Percentiles rank a stretch among this genome's conserved stretches.
Evolutionary conservation across 306 rosid genomes (phyloP).

Genomic region (Cicer arietinum): DNA sequence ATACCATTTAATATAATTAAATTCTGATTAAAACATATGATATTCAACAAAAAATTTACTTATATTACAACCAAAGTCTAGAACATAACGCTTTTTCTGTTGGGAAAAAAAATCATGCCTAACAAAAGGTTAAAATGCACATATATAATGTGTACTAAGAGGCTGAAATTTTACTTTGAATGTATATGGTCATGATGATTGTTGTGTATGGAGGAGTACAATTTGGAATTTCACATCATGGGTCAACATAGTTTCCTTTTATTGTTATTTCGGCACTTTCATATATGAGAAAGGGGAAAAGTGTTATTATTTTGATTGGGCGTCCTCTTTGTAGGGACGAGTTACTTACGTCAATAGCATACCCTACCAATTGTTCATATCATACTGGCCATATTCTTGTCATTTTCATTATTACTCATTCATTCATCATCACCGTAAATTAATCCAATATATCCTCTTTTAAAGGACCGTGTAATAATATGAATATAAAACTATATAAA

Average conservation of each 20-base stretch:
- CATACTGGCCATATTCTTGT: slow-evolving; percentile 49
- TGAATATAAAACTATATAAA: not conserved
- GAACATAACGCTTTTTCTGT: no score
- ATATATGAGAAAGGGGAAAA: slow-evolving; percentile 31
- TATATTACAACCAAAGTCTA: no score
- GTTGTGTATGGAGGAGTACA: slow-evolving; percentile 29
- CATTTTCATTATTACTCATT: slow-evolving; percentile 52
- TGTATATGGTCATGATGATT: slow-evolving; percentile 29
- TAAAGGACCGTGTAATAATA: slow-evolving; percentile 32
- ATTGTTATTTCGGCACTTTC: slow-evolving; percentile 51
- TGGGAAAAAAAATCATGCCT: not conserved
- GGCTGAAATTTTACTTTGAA: slow-evolving; percentile 34
- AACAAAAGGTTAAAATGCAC: slow-evolving; percentile 10
- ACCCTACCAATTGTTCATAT: slow-evolving; percentile 48
- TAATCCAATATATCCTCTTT: slow-evolving; percentile 28
- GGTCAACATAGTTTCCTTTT: slow-evolving; percentile 57
- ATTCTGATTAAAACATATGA: no score
- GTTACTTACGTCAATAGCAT: slow-evolving; percentile 49
- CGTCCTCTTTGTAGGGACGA: slow-evolving; percentile 42
- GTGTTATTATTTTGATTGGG: slow-evolving; percentile 44
- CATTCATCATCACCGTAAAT: slow-evolving; percentile 32
- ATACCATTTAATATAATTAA: no score
- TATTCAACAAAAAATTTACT: no score
- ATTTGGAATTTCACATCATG: slow-evolving; percentile 44
- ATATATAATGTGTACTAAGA: not conserved